Conservation (phyloP, 169 alveolate genomes). For the Neospora caninum region DNA sequence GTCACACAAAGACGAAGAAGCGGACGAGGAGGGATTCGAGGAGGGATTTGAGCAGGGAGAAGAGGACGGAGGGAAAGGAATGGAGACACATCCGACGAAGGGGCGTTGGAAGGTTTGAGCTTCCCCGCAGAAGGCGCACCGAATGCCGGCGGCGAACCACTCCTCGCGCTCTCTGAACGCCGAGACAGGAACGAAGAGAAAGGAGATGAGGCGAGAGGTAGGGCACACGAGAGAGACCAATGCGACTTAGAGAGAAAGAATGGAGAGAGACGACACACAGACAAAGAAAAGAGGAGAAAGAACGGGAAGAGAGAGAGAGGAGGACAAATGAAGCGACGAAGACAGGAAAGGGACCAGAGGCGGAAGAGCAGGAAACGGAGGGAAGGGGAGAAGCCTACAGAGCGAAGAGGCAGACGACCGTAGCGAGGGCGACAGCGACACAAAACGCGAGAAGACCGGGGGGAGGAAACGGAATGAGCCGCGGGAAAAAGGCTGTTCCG, state of each 20-base stretch:
- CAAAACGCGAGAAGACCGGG: neutral
- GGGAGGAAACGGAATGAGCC: neutral
- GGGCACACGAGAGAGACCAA: neutral
- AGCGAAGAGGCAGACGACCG: neutral
- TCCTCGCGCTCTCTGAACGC: slow-evolving; percentile 35
- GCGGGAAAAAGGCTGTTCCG: neutral
- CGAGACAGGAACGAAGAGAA: neutral
- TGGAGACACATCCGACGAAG: slow-evolving; percentile 60
- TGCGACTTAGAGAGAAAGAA: neutral
- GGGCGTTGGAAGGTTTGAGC: slow-evolving; percentile 47
- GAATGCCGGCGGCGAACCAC: slow-evolving; percentile 40
- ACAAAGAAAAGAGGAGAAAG: neutral
- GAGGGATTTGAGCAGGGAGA: neutral
- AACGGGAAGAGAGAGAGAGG: neutral
- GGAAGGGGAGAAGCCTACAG: neutral
- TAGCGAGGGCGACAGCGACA: neutral
- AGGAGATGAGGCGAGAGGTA: neutral
- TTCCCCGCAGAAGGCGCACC: slow-evolving; percentile 54
- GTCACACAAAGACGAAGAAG: neutral
- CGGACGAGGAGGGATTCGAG: neutral
- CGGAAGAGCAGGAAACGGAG: neutral
- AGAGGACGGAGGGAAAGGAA: neutral
- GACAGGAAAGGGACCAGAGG: neutral
- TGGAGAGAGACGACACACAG: neutral
- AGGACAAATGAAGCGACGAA: neutral